These are phyloP conservation scores for Hyaloscypha finlandica DNA, from an alignment of 495 filamentous ascomycete genomes.

Conservation along the genomic window DNA sequence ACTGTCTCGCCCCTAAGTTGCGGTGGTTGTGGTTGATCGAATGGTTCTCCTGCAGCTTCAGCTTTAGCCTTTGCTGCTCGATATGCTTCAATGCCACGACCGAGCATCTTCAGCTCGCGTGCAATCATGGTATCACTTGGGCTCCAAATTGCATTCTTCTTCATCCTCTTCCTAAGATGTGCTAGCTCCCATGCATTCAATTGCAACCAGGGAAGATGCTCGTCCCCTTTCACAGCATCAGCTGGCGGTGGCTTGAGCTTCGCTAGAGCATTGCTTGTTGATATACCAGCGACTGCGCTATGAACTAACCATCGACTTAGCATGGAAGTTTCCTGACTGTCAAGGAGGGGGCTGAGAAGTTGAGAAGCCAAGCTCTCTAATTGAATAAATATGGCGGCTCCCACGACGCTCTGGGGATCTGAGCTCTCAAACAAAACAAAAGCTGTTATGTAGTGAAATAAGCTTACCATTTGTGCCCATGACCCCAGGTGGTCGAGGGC, in stretches of 20 bases:
- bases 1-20: constrained; percentile 32
- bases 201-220: constrained; percentile 84
- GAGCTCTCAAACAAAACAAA: too few species aligned
- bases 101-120: constrained; percentile 74
- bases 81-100: constrained; percentile 77
- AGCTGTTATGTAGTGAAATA: too few species aligned
- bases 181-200: constrained; percentile 92
- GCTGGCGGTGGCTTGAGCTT: constrained; percentile 75
- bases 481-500: constrained; percentile 46
- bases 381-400: too few species aligned
- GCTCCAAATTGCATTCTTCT: constrained; percentile 96
- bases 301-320: constrained; percentile 32
- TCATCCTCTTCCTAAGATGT: constrained; percentile 91
- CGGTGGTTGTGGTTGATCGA: constrained; percentile 44
- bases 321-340: too few species aligned
- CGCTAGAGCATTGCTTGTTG: constrained; percentile 80
- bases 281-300: constrained; percentile 61
- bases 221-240: constrained; percentile 72
- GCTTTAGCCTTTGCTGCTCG: constrained; percentile 67
- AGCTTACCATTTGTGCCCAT: constrained; percentile 48
- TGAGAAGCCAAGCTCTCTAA: too few species aligned
- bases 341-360: too few species aligned
- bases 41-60: constrained; percentile 65
- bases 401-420: too few species aligned
- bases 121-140: constrained; percentile 97